These are phyloP conservation scores for Coffea eugenioides DNA, from an alignment of 257 asterid genomes.

Conservation along the genomic window DNA sequence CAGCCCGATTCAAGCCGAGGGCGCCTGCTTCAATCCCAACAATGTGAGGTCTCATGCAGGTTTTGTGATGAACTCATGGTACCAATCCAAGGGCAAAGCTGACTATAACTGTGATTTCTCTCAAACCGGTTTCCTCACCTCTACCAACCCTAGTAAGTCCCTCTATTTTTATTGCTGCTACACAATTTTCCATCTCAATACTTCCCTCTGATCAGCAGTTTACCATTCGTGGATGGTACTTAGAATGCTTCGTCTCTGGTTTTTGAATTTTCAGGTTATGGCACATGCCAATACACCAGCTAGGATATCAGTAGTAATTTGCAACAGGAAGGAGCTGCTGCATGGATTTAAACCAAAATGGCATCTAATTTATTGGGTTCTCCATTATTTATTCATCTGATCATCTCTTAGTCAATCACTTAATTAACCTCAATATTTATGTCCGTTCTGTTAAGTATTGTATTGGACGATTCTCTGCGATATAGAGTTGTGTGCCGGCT, in stretches of 20 bases:
- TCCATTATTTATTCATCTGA: neutral
- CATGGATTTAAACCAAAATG: neutral
- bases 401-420: neutral
- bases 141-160: conserved; percentile 58
- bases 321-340: neutral
- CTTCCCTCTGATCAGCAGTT: neutral
- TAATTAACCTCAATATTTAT: neutral
- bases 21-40: conserved; percentile 60
- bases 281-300: conserved; percentile 43
- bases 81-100: conserved; percentile 53
- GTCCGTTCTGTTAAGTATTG: neutral
- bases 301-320: neutral
- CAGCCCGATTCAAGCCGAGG: conserved; percentile 48
- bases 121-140: conserved; percentile 40
- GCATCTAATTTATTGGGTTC: neutral
- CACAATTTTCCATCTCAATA: neutral
- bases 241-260: neutral
- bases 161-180: neutral
- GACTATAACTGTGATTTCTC: conserved; percentile 60
- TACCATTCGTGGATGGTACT: neutral
- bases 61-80: conserved; percentile 62
- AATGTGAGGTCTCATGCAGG: conserved; percentile 53
- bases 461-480: neutral
- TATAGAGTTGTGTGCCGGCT: neutral
- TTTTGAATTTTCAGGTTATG: conserved; percentile 45